Evolutionary conservation across 2,329 filamentous ascomycete species (phyloP).

Genomic region (Talaromyces sp.): DNA sequence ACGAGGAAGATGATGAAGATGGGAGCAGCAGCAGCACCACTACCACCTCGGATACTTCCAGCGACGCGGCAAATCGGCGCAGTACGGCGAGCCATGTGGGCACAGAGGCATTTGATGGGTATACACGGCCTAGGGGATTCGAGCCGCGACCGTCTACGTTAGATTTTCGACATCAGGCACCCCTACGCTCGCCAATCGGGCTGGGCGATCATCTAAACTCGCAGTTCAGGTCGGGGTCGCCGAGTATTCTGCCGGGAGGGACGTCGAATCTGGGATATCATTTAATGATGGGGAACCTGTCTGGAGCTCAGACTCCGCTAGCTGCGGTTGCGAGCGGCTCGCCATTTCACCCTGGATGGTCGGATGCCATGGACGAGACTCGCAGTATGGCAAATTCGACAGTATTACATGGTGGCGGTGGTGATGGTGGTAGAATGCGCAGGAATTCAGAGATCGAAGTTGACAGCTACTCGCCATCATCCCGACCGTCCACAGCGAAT

Average conservation of each 20-base stretch:
- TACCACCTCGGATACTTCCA: constrained; percentile 37
- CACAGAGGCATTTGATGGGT: constrained; percentile 1
- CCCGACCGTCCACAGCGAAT: constrained; percentile 39
- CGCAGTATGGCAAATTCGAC: neutral
- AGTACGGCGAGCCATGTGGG: neutral
- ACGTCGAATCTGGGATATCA: constrained; percentile 46
- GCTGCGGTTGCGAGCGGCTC: constrained; percentile 40
- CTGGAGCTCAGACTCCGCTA: constrained; percentile 44
- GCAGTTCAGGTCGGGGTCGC: constrained; percentile 40
- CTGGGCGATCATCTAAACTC: constrained; percentile 33
- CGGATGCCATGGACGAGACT: constrained; percentile 18
- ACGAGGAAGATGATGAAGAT: constrained; percentile 63
- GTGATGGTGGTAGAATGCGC: constrained; percentile 11
- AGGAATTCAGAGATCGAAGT: constrained; percentile 27
- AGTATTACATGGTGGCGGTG: neutral
- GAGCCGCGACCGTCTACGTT: constrained; percentile 20
- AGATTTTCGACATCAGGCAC: constrained; percentile 25
- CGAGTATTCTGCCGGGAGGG: constrained; percentile 40
- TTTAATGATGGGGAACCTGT: constrained; percentile 42
- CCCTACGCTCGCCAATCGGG: constrained; percentile 30
- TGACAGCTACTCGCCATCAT: constrained; percentile 33
- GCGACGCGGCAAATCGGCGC: constrained; percentile 14
- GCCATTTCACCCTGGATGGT: constrained; percentile 34
- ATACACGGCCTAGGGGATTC: constrained; percentile 24
- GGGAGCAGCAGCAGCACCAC: constrained; percentile 27